These are phyloP conservation scores for Xylariaceae sp. DNA, from an alignment of 2,329 filamentous ascomycete species.

Conservation along the genomic window DNA sequence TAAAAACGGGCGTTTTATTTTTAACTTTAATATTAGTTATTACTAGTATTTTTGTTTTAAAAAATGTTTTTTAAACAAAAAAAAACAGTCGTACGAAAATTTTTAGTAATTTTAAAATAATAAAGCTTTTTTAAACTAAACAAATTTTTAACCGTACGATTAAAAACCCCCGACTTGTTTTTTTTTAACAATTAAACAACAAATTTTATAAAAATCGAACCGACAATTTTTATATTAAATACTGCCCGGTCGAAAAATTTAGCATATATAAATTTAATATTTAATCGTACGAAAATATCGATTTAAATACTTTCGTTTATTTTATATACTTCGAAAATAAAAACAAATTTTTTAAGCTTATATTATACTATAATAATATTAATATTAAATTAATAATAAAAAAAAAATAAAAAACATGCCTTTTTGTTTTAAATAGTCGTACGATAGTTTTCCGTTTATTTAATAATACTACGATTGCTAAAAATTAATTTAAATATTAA, in stretches of 20 bases:
- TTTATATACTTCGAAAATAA: no score
- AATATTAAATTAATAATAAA: no score
- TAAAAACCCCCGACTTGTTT: neutral
- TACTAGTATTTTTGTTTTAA: neutral
- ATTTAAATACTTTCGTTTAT: no score
- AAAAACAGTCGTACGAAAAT: neutral
- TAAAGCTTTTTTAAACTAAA: neutral
- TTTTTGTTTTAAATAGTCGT: no score
- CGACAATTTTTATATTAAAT: neutral
- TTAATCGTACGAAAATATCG: no score
- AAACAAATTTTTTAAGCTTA: no score
- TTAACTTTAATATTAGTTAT: neutral
- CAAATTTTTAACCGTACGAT: neutral
- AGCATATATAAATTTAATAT: no score
- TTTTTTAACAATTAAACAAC: neutral
- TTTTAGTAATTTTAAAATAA: neutral
- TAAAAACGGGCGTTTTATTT: neutral
- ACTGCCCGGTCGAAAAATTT: no score
- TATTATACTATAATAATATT: no score
- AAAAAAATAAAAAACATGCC: no score
- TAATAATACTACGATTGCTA: neutral
- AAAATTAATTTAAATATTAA: neutral
- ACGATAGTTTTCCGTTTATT: no score
- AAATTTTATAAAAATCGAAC: neutral
- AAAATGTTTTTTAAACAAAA: neutral